A percentile compares a stretch with the other conserved stretches of the same genome.
Evolutionary conservation across 257 asterid species (phyloP).

Genomic region (Leptodermis oblonga): DNA sequence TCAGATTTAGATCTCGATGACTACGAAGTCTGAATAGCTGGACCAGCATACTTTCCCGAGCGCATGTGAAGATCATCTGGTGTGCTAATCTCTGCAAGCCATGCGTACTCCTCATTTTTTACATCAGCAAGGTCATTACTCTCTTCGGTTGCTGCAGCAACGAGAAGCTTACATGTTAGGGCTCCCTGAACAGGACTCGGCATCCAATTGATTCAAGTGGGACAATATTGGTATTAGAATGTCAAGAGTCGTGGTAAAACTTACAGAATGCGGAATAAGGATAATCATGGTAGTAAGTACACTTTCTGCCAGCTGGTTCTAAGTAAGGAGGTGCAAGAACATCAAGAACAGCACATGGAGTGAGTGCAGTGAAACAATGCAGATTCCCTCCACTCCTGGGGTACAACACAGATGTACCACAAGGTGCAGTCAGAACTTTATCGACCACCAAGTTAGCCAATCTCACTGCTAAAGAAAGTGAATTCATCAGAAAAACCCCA

Average conservation of each 20-base stretch:
- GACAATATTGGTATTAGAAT: not conserved
- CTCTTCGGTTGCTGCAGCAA: conserved; percentile 36
- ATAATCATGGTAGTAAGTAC: conserved; percentile 80
- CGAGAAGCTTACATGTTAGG: not conserved
- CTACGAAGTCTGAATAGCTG: conserved; percentile 39
- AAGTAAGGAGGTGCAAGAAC: conserved; percentile 91
- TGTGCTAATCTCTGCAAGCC: conserved; percentile 68
- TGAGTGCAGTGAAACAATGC: conserved; percentile 83
- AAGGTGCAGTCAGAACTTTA: conserved; percentile 76
- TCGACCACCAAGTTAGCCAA: conserved; percentile 81
- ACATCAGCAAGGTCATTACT: conserved; percentile 30
- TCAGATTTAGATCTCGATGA: not conserved
- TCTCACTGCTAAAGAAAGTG: conserved; percentile 52
- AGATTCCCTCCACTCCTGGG: conserved; percentile 90
- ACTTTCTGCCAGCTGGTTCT: conserved; percentile 68
- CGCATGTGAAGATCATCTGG: conserved; percentile 83
- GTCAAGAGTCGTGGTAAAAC: conserved; percentile 11
- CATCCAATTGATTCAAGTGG: not conserved
- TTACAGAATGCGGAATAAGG: conserved; percentile 67
- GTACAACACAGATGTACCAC: conserved; percentile 55
- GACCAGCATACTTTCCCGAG: conserved; percentile 56
- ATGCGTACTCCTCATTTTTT: conserved; percentile 67
- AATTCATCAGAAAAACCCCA: conserved; percentile 7
- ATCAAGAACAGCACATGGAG: conserved; percentile 95
- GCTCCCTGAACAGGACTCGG: not conserved